These are phyloP conservation scores for Plasmodium relictum DNA, from an alignment of 169 alveolate genomes.

Conservation along the genomic window DNA sequence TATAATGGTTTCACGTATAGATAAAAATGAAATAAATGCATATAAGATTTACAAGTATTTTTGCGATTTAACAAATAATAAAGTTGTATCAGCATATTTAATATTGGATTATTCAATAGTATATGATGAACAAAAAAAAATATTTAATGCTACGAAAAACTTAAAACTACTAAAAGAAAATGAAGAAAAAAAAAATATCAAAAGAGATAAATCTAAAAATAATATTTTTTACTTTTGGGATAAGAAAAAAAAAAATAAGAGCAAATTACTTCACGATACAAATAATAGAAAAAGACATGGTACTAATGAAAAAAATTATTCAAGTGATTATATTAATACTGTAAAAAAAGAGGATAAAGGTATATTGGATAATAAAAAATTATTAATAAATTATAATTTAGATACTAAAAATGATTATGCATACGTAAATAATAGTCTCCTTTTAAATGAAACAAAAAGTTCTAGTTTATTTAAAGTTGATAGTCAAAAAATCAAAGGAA, in stretches of 20 bases:
- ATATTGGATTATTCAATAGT: conserved; percentile 68
- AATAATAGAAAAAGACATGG: background rate
- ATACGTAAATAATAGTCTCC: too few species aligned
- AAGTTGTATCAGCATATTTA: conserved; percentile 67
- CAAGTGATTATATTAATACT: background rate
- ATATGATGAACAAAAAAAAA: conserved; percentile 61
- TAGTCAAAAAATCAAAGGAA: too few species aligned
- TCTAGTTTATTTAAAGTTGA: too few species aligned
- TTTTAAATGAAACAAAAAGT: too few species aligned
- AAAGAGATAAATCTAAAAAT: conserved; percentile 13
- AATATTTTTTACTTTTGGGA: background rate
- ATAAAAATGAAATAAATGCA: conserved; percentile 71
- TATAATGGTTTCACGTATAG: conserved; percentile 71
- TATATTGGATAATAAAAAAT: background rate
- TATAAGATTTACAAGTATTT: conserved; percentile 62
- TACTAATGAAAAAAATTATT: background rate
- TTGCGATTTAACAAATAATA: conserved; percentile 69
- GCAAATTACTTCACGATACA: background rate
- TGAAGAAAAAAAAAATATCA: conserved; percentile 66
- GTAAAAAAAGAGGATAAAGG: background rate
- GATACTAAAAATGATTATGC: background rate
- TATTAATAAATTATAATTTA: background rate
- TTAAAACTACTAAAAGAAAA: conserved; percentile 67
- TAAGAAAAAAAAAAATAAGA: conserved; percentile 16
- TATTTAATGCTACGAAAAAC: conserved; percentile 69